phyloP scores from a whole-genome alignment of 116 monocot species.

The Papilionanthe hybrid region DNA sequence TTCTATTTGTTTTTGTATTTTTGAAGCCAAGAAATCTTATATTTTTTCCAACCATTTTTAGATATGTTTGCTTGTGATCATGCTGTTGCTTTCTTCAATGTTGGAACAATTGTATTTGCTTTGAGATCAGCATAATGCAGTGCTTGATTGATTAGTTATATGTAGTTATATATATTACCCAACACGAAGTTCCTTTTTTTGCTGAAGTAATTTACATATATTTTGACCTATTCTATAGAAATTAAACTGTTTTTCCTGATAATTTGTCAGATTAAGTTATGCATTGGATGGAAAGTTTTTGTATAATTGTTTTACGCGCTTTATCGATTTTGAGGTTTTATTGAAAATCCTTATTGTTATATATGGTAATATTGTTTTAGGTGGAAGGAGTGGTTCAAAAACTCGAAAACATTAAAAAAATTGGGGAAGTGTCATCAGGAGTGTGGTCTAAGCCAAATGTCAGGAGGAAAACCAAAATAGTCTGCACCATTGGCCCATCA shows the following conservation, averaged over 20 bases:
- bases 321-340: too few species aligned
- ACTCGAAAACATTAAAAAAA: conserved; percentile 55
- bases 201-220: background rate
- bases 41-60: background rate
- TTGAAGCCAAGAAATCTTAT: background rate
- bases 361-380: conserved; percentile 18
- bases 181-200: too few species aligned
- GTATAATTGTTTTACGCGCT: background rate
- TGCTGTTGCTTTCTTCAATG: background rate
- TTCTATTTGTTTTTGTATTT: background rate
- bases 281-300: background rate
- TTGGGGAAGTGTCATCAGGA: conserved; percentile 34
- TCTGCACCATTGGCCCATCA: conserved; percentile 97
- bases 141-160: too few species aligned
- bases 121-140: too few species aligned
- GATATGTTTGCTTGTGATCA: background rate
- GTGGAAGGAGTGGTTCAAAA: conserved; percentile 63
- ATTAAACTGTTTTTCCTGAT: background rate
- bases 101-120: too few species aligned
- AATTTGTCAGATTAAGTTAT: background rate
- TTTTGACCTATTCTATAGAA: background rate
- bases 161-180: too few species aligned
- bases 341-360: background rate
- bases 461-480: conserved; percentile 95
- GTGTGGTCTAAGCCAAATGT: conserved; percentile 74